Evolutionary conservation across 768 basidiomycete species (phyloP).

Genomic region (Phylloporus rhodoxanthus): DNA sequence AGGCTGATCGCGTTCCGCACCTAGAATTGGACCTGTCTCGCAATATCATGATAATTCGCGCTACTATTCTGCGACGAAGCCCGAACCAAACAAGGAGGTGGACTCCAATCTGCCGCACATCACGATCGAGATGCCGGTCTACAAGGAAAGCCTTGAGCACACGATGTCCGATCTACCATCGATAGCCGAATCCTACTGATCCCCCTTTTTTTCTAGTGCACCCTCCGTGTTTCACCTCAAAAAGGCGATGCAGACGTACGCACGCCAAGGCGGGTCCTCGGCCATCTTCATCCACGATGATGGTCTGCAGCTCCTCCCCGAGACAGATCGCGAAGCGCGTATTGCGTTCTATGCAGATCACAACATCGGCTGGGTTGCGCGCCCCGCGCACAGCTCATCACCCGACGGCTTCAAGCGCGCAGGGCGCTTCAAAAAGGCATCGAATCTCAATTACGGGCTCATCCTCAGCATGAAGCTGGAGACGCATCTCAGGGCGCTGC

Average conservation of each 20-base stretch:
- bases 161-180: slow-evolving; percentile 56
- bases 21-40: slow-evolving; percentile 73
- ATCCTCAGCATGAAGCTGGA: slow-evolving; percentile 35
- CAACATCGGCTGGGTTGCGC: slow-evolving; percentile 56
- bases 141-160: slow-evolving; percentile 78
- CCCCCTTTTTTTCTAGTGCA: slow-evolving; percentile 33
- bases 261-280: slow-evolving; percentile 56
- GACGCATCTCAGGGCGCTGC: slow-evolving; percentile 32
- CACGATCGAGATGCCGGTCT: slow-evolving; percentile 80
- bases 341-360: slow-evolving; percentile 51
- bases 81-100: slow-evolving; percentile 55
- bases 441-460: slow-evolving; percentile 82
- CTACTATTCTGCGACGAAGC: slow-evolving; percentile 70
- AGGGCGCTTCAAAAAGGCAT: slow-evolving; percentile 91
- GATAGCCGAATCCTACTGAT: neutral
- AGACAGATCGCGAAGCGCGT: slow-evolving; percentile 43
- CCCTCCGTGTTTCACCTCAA: slow-evolving; percentile 67
- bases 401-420: slow-evolving; percentile 35
- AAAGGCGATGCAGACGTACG: slow-evolving; percentile 58
- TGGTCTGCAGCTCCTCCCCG: slow-evolving; percentile 46
- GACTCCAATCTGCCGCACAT: slow-evolving; percentile 66
- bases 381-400: slow-evolving; percentile 39
- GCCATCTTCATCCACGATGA: slow-evolving; percentile 60
- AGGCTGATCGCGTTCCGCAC: neutral
- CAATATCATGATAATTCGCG: slow-evolving; percentile 81